Evolutionary conservation across 306 rosid species (phyloP).

Genomic region (Acacia confusa): DNA sequence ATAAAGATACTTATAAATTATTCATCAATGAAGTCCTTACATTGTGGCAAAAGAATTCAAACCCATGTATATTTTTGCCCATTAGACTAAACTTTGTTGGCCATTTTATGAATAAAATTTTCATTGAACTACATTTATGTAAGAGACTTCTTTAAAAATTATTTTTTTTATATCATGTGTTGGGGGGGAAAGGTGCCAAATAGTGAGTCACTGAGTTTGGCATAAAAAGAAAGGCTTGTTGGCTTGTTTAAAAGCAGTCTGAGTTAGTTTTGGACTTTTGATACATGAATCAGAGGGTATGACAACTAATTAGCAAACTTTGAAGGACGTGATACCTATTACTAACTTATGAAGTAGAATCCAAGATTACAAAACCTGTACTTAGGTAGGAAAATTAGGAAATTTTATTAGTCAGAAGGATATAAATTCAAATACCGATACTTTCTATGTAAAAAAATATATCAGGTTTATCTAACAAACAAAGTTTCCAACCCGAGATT

Average conservation of each 20-base stretch:
- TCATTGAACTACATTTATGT: too few relatives aligned
- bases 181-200: background rate
- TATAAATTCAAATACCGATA: too few relatives aligned
- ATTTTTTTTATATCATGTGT: background rate
- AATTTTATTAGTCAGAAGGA: too few relatives aligned
- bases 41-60: too few relatives aligned
- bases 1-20: too few relatives aligned
- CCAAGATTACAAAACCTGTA: background rate
- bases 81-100: too few relatives aligned
- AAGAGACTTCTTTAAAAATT: background rate
- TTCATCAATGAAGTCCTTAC: too few relatives aligned
- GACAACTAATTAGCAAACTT: background rate
- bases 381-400: background rate
- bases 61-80: too few relatives aligned
- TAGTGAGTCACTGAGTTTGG: background rate
- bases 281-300: background rate
- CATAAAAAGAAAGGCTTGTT: background rate
- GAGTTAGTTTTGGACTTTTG: conserved; percentile 8
- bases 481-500: too few relatives aligned
- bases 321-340: background rate
- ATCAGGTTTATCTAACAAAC: too few relatives aligned
- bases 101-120: too few relatives aligned
- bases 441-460: too few relatives aligned
- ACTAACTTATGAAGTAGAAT: conserved; percentile 28
- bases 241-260: background rate